These are phyloP conservation scores for Moesziomyces sp. DNA, from an alignment of 1,284 basidiomycete species.

Conservation along the genomic window DNA sequence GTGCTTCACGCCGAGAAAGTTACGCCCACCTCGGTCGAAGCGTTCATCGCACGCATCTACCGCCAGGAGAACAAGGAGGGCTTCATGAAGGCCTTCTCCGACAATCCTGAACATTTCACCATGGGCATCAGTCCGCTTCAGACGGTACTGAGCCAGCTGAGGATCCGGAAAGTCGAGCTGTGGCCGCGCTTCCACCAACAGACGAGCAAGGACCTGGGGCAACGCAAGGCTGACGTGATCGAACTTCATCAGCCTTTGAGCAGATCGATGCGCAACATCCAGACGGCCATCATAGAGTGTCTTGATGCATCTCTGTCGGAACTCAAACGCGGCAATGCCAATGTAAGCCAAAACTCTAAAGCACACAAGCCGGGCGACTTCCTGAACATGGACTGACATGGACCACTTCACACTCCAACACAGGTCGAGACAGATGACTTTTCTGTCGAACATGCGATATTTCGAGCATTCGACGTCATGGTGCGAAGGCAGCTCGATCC, in stretches of 20 bases:
- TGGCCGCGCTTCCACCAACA: constrained; percentile 83
- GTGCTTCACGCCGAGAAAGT: constrained; percentile 93
- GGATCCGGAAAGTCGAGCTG: constrained; percentile 85
- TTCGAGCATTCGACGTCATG: constrained; percentile 89
- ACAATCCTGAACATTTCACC: constrained; percentile 93
- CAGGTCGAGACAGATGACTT: constrained; percentile 94
- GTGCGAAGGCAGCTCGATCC: constrained; percentile 89
- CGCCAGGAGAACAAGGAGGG: constrained; percentile 72
- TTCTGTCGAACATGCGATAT: constrained; percentile 92
- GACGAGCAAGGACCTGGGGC: constrained; percentile 56
- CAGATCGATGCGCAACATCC: constrained; percentile 87
- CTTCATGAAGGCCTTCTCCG: constrained; percentile 96
- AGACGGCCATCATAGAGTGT: constrained; percentile 91
- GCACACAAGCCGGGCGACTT: too few relatives aligned
- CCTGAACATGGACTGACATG: not conserved
- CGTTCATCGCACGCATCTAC: constrained; percentile 64
- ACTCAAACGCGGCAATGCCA: constrained; percentile 85
- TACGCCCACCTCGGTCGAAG: constrained; percentile 72
- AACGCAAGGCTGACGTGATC: constrained; percentile 82
- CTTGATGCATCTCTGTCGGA: constrained; percentile 91
- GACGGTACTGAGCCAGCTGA: constrained; percentile 91
- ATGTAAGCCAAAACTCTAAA: constrained; percentile 71
- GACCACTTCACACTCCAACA: not conserved
- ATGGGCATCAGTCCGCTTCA: constrained; percentile 89
- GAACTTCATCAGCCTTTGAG: constrained; percentile 90